Conservation (phyloP, 331 rosid species). For the Quercus phellos region DNA sequence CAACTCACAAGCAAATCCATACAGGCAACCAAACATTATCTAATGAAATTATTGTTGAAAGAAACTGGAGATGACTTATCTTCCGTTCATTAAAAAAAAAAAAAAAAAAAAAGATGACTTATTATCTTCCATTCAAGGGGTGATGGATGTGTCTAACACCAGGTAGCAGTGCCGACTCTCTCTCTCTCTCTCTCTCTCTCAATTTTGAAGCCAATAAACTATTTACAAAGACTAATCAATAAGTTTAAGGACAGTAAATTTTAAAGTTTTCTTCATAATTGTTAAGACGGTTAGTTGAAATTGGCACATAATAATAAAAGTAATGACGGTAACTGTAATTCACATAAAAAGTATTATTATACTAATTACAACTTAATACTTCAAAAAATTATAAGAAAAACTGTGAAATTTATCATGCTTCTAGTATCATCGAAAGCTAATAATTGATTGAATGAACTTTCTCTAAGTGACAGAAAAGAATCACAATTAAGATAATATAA, state of each 20-base stretch:
- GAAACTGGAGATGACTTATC: background rate
- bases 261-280: too few species aligned
- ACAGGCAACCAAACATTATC: background rate
- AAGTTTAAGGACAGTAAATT: background rate
- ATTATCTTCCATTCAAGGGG: background rate
- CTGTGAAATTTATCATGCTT: too few species aligned
- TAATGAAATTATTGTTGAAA: background rate
- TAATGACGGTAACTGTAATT: too few species aligned
- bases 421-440: too few species aligned
- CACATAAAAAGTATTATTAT: too few species aligned
- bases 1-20: background rate
- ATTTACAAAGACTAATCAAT: background rate
- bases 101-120: too few species aligned
- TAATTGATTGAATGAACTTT: background rate
- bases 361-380: too few species aligned
- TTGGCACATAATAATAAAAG: too few species aligned
- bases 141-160: slow-evolving; percentile 4
- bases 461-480: background rate
- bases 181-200: background rate
- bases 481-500: background rate
- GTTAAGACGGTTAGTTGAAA: too few species aligned
- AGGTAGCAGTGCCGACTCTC: background rate
- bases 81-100: background rate
- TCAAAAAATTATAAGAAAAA: too few species aligned
- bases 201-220: background rate